Conservation (phyloP, 345 rosid species). For the Erucastrum elatum region DNA sequence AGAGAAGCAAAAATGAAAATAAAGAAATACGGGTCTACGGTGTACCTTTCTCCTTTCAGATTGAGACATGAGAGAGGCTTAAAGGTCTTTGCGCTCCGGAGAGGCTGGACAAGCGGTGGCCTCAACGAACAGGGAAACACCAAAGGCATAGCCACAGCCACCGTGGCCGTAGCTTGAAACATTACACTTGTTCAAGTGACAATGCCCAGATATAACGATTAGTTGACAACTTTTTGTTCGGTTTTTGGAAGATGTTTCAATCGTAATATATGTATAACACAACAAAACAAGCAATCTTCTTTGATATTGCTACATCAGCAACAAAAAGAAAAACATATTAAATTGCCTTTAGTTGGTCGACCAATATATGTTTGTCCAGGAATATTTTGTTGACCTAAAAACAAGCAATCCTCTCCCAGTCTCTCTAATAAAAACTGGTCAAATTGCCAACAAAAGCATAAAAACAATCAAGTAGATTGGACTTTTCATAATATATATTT, state of each 20-base stretch:
- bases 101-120: constrained; percentile 28
- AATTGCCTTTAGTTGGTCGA: background rate
- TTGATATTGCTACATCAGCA: background rate
- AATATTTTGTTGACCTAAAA: no score
- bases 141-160: constrained; percentile 7
- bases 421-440: no score
- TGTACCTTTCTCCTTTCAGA: constrained; percentile 40
- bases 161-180: constrained; percentile 30
- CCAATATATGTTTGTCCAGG: no score
- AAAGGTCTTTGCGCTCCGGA: constrained; percentile 23
- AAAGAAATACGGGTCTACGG: background rate
- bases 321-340: background rate
- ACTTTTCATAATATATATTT: no score
- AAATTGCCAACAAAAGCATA: no score
- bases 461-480: no score
- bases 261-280: background rate
- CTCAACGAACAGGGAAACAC: constrained; percentile 18
- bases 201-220: background rate
- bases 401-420: no score
- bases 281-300: background rate
- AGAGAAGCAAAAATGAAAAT: background rate
- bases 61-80: constrained; percentile 39
- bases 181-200: constrained; percentile 5
- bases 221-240: background rate
- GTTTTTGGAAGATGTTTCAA: background rate